phyloP scores from a whole-genome alignment of 495 filamentous ascomycete genomes.

The Lophiostoma macrostomum region DNA sequence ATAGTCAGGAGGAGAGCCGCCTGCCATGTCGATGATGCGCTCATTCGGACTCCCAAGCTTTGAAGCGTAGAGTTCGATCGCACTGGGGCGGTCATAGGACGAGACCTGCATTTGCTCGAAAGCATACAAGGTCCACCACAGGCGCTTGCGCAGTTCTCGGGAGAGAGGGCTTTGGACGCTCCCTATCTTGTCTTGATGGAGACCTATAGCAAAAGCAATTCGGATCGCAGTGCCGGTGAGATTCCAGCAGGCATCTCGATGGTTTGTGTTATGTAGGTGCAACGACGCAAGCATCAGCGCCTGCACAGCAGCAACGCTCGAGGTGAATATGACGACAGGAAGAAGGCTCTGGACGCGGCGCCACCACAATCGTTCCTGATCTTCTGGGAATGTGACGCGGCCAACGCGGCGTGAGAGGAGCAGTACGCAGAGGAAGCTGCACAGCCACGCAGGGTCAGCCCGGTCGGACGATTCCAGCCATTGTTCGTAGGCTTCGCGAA shows the following conservation, averaged over 20 bases:
- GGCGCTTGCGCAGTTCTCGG: slow-evolving; percentile 44
- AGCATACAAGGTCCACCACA: slow-evolving; percentile 50
- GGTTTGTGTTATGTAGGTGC: slow-evolving; percentile 49
- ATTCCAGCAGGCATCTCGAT: slow-evolving; percentile 44
- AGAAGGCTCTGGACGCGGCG: slow-evolving; percentile 43
- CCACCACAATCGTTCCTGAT: slow-evolving; percentile 37
- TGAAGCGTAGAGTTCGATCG: slow-evolving; percentile 46
- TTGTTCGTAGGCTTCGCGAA: slow-evolving; percentile 44
- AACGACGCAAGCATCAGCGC: slow-evolving; percentile 48
- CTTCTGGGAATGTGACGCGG: slow-evolving; percentile 34
- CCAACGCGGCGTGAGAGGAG: slow-evolving; percentile 40
- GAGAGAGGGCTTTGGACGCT: slow-evolving; percentile 42
- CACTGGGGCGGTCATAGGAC: slow-evolving; percentile 48
- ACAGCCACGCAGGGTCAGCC: slow-evolving; percentile 45
- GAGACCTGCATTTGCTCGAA: slow-evolving; percentile 49
- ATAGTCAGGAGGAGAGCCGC: slow-evolving; percentile 35
- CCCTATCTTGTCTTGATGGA: slow-evolving; percentile 47
- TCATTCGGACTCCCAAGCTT: slow-evolving; percentile 36
- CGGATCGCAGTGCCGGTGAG: slow-evolving; percentile 45
- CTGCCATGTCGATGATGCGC: slow-evolving; percentile 40
- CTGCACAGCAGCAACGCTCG: slow-evolving; percentile 46
- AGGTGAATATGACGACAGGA: slow-evolving; percentile 41
- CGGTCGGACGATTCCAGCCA: slow-evolving; percentile 29
- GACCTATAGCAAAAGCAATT: slow-evolving; percentile 48
- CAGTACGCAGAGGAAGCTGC: slow-evolving; percentile 48